Conservation (phyloP, 495 filamentous ascomycete genomes). For the Xylaria curta region DNA sequence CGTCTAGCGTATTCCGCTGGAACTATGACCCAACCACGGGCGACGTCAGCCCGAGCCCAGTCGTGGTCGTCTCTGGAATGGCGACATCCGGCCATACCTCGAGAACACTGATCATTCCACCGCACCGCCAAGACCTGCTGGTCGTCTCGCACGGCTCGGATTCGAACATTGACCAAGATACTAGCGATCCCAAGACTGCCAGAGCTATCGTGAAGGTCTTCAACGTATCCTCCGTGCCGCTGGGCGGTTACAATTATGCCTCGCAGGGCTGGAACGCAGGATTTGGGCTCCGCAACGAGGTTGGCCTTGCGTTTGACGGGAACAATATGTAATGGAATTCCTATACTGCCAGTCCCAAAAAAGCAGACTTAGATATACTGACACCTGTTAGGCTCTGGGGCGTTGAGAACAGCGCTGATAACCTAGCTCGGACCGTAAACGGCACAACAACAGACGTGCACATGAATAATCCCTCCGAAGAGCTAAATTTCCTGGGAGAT, state of each 20-base stretch:
- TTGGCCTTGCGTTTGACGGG: slow-evolving; percentile 61
- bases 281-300: slow-evolving; percentile 75
- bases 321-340: slow-evolving; percentile 35
- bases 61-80: slow-evolving; percentile 65
- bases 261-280: slow-evolving; percentile 65
- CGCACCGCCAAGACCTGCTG: slow-evolving; percentile 54
- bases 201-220: slow-evolving; percentile 72
- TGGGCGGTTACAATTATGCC: slow-evolving; percentile 48
- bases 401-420: slow-evolving; percentile 76
- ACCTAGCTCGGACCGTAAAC: slow-evolving; percentile 56
- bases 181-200: slow-evolving; percentile 55
- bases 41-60: slow-evolving; percentile 49
- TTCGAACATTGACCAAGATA: slow-evolving; percentile 62
- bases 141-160: slow-evolving; percentile 69
- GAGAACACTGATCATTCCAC: slow-evolving; percentile 64
- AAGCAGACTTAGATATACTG: slow-evolving; percentile 48
- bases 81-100: slow-evolving; percentile 63
- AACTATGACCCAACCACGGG: slow-evolving; percentile 58
- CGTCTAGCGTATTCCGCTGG: slow-evolving; percentile 64
- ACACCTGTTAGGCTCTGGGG: slow-evolving; percentile 63
- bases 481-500: slow-evolving; percentile 73
- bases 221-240: slow-evolving; percentile 52
- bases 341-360: neutral
- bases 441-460: slow-evolving; percentile 62
- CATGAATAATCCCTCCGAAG: slow-evolving; percentile 74